Conservation (phyloP, 2,329 filamentous ascomycete genomes). For the Incumbomyces delicatus region DNA sequence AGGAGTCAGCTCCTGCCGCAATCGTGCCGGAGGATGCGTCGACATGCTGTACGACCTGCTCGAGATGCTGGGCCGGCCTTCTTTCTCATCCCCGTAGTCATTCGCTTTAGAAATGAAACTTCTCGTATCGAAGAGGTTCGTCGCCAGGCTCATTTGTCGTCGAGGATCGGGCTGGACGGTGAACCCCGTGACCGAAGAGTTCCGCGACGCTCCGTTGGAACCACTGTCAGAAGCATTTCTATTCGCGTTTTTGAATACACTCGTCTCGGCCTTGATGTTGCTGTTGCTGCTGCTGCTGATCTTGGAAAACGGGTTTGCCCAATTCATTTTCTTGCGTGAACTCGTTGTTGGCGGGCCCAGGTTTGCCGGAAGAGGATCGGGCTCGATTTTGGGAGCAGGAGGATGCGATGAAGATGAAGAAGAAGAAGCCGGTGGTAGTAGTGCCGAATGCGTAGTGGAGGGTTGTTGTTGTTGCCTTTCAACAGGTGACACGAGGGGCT, state of each 20-base stretch:
- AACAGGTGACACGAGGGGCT: too few species aligned
- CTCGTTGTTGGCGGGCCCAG: background rate
- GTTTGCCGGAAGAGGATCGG: constrained; percentile 1
- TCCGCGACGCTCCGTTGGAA: background rate
- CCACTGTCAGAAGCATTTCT: background rate
- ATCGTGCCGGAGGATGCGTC: background rate
- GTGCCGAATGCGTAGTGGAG: too few species aligned
- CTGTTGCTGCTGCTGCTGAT: background rate
- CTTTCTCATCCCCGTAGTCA: background rate
- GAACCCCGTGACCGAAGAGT: background rate
- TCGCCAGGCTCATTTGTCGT: background rate
- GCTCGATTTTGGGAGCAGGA: background rate
- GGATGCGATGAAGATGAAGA: too few species aligned
- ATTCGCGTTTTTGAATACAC: background rate
- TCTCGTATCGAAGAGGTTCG: background rate
- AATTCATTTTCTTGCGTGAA: constrained; percentile 1
- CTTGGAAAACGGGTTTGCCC: constrained; percentile 1
- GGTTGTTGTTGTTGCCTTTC: too few species aligned
- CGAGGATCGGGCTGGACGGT: background rate
- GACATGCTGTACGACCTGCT: background rate
- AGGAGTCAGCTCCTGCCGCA: constrained; percentile 6
- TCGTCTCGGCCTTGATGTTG: background rate
- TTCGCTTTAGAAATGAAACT: background rate
- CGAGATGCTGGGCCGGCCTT: background rate
- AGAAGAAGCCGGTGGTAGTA: too few species aligned